Base-by-base conservation (phyloP, 768 basidiomycete species). In the Rhodotorula paludigena region DNA sequence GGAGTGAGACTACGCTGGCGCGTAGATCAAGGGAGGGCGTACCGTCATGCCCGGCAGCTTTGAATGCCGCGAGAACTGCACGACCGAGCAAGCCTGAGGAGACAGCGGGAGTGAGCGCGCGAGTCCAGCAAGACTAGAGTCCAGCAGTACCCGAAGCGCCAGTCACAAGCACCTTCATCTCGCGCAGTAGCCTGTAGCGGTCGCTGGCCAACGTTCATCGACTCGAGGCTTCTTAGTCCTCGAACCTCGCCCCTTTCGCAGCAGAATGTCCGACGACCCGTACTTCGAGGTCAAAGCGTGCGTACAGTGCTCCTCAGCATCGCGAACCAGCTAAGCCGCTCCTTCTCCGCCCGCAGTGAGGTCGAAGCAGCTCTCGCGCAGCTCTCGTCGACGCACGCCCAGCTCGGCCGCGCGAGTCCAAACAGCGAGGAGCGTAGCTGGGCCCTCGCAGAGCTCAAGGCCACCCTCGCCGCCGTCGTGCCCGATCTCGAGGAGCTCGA, bases 401-500 rank as follows among this genome's bases (percentile, higher is more conserved):
- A 90, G 25, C 91, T 91, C 77, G 83, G 85, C 68, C 87, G 83
- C 76, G 89, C 84, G 74, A 42, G 68, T 38, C 54, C 62, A 39
- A 42, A 5, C 9, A 32, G 48, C 5, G 36, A 33, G 18, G 63
- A 73, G 44, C 65, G 68, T 3, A 32, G 63, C 20, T 73, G 77
- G 60, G 72, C 76, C 5, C 67, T 61, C 75, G 65, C 77, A 8
- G 77, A 90, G 88, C 80, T 96, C 60, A 86, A 86, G 77, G 86
- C 85, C 0, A 88, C 88, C 3, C 82, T 98, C 15, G 83, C 85
- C 1, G 80, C 87, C 3, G 80, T 97, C 35, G 89, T 92, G 76
- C 87, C 88, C 0, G 93, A 97, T 79, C 77, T 94, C 32, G 90
- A 92, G 67, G 92, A 92, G 77, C 80, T 98, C n/a, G 92, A 96